Evolutionary conservation across 2,329 filamentous ascomycete genomes (phyloP).

Genomic region (Xylaria polymorpha): DNA sequence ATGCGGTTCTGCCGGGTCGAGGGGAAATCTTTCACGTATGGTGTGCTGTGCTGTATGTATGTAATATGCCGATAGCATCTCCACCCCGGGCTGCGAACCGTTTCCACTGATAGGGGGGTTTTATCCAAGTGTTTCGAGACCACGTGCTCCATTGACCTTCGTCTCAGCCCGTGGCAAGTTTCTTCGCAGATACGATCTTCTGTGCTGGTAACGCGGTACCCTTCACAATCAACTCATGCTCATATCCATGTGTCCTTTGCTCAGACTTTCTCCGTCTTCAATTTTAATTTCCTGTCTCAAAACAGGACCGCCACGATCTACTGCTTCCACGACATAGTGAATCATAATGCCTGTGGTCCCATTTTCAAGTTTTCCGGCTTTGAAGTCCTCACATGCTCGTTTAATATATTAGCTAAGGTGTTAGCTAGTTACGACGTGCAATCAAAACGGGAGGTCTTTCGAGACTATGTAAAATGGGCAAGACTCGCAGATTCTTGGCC

Average conservation of each 20-base stretch:
- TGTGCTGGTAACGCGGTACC: conserved; percentile 59
- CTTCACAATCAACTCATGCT: conserved; percentile 76
- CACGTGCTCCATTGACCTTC: conserved; percentile 1
- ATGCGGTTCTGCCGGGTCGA: neutral
- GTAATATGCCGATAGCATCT: conserved; percentile 17
- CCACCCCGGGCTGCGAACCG: conserved; percentile 15
- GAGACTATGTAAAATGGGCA: neutral
- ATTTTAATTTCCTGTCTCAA: conserved; percentile 70
- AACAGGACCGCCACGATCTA: conserved; percentile 76
- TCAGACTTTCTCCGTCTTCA: conserved; percentile 68
- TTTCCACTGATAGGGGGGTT: conserved; percentile 4
- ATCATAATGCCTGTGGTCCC: conserved; percentile 77
- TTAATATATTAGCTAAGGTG: conserved; percentile 59
- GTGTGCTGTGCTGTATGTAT: neutral
- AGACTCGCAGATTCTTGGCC: neutral
- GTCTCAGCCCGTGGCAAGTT: conserved; percentile 36
- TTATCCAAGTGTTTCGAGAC: conserved; percentile 16
- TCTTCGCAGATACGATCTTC: conserved; percentile 42
- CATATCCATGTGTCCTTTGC: conserved; percentile 71
- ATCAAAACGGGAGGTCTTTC: neutral
- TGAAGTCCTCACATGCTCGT: conserved; percentile 73
- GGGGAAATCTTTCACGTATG: conserved; percentile 4
- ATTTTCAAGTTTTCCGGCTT: conserved; percentile 65
- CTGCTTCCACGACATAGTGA: conserved; percentile 75
- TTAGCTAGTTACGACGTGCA: conserved; percentile 11